A percentile compares a stretch with the other conserved stretches of the same genome.
phyloP scores from a whole-genome alignment of 768 basidiomycete species.

The Kwoniella sp. region DNA sequence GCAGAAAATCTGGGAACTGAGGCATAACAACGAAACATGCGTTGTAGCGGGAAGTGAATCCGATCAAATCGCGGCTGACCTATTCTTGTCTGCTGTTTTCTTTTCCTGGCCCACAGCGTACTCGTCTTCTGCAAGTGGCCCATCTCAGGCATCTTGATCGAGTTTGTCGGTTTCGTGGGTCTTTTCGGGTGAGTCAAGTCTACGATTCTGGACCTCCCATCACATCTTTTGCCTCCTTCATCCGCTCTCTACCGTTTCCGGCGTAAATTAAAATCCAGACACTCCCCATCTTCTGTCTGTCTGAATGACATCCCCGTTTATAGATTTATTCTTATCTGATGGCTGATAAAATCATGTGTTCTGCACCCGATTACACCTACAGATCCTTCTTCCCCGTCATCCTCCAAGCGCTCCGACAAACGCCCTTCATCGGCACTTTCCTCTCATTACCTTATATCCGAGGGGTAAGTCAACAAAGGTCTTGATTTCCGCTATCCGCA shows the following conservation, averaged over 20 bases:
- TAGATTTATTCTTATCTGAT: no score
- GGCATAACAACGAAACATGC: no score
- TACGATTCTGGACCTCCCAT: neutral
- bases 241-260: neutral
- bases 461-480: slow-evolving; percentile 60
- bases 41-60: no score
- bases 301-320: slow-evolving; percentile 1
- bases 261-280: no score
- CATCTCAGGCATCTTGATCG: slow-evolving; percentile 86
- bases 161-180: slow-evolving; percentile 95
- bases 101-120: slow-evolving; percentile 60
- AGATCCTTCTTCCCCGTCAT: slow-evolving; percentile 99
- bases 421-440: slow-evolving; percentile 85
- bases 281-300: no score
- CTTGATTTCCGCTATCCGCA: neutral
- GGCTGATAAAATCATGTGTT: no score
- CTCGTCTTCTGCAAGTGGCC: slow-evolving; percentile 96
- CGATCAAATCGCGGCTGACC: no score
- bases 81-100: neutral
- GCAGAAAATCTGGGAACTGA: no score
- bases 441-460: slow-evolving; percentile 85
- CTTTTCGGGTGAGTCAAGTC: slow-evolving; percentile 78
- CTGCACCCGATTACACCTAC: slow-evolving; percentile 30
- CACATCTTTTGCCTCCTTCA: neutral
- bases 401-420: slow-evolving; percentile 89